Percentiles rank a stretch among this genome's conserved stretches.
Evolutionary conservation across 805 yeast species (phyloP).

Genomic region (Blastobotrys peoriensis): DNA sequence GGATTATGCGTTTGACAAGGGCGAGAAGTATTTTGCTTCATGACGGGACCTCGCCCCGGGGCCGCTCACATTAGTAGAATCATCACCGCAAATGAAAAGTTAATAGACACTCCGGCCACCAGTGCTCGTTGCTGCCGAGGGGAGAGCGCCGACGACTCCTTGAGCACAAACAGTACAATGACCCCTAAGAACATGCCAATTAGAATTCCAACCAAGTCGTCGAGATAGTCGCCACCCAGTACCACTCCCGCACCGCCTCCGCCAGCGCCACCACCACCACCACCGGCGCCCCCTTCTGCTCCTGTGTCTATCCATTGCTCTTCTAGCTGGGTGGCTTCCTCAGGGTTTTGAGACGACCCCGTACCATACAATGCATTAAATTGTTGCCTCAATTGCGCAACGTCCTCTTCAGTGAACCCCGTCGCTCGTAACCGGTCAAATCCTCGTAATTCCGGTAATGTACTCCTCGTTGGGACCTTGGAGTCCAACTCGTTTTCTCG

Average conservation of each 20-base stretch:
- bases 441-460: slow-evolving; percentile 69
- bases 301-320: slow-evolving; percentile 87
- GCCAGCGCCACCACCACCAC: slow-evolving; percentile 36
- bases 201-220: slow-evolving; percentile 60
- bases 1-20: slow-evolving; percentile 49
- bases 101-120: slow-evolving; percentile 62
- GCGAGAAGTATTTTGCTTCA: slow-evolving; percentile 8
- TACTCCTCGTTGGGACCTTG: slow-evolving; percentile 43
- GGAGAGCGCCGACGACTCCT: slow-evolving; percentile 51
- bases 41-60: too few relatives aligned
- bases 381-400: slow-evolving; percentile 64
- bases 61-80: not conserved
- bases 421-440: slow-evolving; percentile 78
- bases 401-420: slow-evolving; percentile 77
- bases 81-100: slow-evolving; percentile 52
- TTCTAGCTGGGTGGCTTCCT: slow-evolving; percentile 52
- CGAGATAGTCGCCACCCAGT: slow-evolving; percentile 49
- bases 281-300: slow-evolving; percentile 46
- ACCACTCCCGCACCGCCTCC: slow-evolving; percentile 36
- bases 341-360: slow-evolving; percentile 10
- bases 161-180: slow-evolving; percentile 54
- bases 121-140: slow-evolving; percentile 63
- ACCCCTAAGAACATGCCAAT: slow-evolving; percentile 76
- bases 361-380: slow-evolving; percentile 63
- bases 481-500: slow-evolving; percentile 54